Conservation (phyloP, 2,329 filamentous ascomycete genomes). For the Alternaria ethzedia region DNA sequence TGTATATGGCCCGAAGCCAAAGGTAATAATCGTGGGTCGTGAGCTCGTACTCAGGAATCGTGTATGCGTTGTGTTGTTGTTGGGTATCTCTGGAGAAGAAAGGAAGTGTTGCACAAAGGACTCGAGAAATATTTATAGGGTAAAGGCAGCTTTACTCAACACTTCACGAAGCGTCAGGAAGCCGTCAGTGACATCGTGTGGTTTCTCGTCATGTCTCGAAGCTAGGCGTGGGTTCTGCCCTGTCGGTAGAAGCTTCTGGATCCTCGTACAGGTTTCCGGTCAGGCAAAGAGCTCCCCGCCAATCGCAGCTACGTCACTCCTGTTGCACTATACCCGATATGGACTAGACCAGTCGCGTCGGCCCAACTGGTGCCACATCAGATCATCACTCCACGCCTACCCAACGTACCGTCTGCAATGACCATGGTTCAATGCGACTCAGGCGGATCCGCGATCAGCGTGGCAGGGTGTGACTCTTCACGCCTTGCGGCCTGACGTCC, state of each 20-base stretch:
- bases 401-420: conserved; percentile 1
- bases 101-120: conserved; percentile 1
- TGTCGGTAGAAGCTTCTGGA: conserved; percentile 37
- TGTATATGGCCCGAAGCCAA: conserved; percentile 27
- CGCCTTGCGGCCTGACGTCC: neutral
- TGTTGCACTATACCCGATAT: neutral
- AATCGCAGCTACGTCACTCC: conserved; percentile 17
- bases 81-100: conserved; percentile 21
- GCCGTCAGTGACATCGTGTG: conserved; percentile 33
- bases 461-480: neutral
- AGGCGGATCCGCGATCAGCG: neutral
- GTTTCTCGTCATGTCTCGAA: conserved; percentile 31
- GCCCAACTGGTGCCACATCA: conserved; percentile 1
- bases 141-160: conserved; percentile 6
- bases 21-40: conserved; percentile 11
- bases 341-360: neutral
- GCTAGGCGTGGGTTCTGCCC: conserved; percentile 23
- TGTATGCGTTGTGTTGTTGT: conserved; percentile 12
- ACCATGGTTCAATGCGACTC: neutral
- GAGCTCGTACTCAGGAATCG: conserved; percentile 17
- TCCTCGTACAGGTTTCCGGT: conserved; percentile 24
- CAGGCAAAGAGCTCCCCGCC: conserved; percentile 11
- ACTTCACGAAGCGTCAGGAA: conserved; percentile 23
- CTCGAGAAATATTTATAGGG: conserved; percentile 33
- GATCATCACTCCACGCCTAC: conserved; percentile 5